Percentiles rank a stretch among this genome's conserved stretches.
Evolutionary conservation across 768 basidiomycete genomes (phyloP).

Genomic region (Russula griseocarnosa): DNA sequence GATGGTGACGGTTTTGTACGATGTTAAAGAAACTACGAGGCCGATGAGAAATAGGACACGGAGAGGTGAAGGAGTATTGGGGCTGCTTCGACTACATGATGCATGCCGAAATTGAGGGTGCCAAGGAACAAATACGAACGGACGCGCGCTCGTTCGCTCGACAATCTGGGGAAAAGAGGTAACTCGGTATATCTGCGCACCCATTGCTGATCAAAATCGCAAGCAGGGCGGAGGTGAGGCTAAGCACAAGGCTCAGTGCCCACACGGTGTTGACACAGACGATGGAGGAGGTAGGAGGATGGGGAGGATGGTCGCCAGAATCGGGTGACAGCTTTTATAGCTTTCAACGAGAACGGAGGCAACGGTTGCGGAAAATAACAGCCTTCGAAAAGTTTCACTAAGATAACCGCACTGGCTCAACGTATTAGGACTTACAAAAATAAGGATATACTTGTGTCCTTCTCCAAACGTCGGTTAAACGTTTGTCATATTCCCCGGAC

Average conservation of each 20-base stretch:
- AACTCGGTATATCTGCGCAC: conserved; percentile 23
- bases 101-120: conserved; percentile 39
- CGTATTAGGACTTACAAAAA: conserved; percentile 23
- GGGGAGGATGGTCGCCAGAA: not conserved
- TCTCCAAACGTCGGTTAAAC: conserved; percentile 20
- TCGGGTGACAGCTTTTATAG: conserved; percentile 25
- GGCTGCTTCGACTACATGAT: conserved; percentile 40
- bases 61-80: conserved; percentile 48
- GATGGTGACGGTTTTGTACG: conserved; percentile 25
- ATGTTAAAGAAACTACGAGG: conserved; percentile 44
- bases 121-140: conserved; percentile 39
- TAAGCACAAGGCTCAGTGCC: conserved; percentile 23
- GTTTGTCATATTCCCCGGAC: conserved; percentile 16
- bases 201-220: conserved; percentile 25
- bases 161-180: conserved; percentile 31
- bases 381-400: conserved; percentile 16
- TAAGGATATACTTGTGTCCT: conserved; percentile 18
- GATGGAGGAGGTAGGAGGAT: not conserved
- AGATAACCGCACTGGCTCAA: not conserved
- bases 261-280: conserved; percentile 24
- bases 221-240: conserved; percentile 20
- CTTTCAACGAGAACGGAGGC: conserved; percentile 28
- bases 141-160: conserved; percentile 40
- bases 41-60: conserved; percentile 48
- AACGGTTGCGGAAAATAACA: conserved; percentile 27